Evolutionary conservation across 352 stramenopile genomes (phyloP), one percentile per base, ranked within the genome.

Genomic region (Pythium volutum): DNA sequence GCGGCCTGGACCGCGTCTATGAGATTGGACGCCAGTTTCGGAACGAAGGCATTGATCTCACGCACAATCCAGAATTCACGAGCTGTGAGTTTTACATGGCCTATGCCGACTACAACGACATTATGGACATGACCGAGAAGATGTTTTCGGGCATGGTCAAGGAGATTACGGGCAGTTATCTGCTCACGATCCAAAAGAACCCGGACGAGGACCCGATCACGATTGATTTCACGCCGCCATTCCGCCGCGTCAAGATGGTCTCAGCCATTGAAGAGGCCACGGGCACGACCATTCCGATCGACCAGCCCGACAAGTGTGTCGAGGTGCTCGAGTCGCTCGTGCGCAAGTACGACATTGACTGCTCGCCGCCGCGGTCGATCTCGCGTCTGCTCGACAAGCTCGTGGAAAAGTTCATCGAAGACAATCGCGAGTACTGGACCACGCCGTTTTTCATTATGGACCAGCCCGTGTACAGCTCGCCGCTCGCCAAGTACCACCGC

Each of bases 51-150:
- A 97, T 99, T 43, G 97, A 96, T 38, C 87, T 97, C 16, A 93
- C 95, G 54, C 97, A 99, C 84, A 99, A 99, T 88, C 97, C 96
- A 2, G 97, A 99, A 76, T 99, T 99, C 66, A 99, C 97, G 11
- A 97, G 91, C 51, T 94, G 98, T 59, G 97, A 99, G 81, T 89
- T 99, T 49, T 99, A 99, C 87, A 92, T 98, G 85, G 95, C 96
- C 2, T 99, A 99, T 76, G 95, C 96, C 0, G 97, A 99, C 82
- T 99, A 99, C 81, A 84, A 98, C 66, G 94, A 99, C 71, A 91
- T 99, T 81, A 99, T 99, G 91, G 84, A 63, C n/a, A 77, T 98
- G 70, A 98, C 96, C 9, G 95, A 98, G 73, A 77, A 97, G 64
- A 75, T 98, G 23, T 89, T 98, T 50, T 97, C 88, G 25, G 76